Evolutionary conservation across 176 grass and related monocot genomes (phyloP), one percentile per base, ranked within the genome.

Genomic region (Cenchrus americanus): DNA sequence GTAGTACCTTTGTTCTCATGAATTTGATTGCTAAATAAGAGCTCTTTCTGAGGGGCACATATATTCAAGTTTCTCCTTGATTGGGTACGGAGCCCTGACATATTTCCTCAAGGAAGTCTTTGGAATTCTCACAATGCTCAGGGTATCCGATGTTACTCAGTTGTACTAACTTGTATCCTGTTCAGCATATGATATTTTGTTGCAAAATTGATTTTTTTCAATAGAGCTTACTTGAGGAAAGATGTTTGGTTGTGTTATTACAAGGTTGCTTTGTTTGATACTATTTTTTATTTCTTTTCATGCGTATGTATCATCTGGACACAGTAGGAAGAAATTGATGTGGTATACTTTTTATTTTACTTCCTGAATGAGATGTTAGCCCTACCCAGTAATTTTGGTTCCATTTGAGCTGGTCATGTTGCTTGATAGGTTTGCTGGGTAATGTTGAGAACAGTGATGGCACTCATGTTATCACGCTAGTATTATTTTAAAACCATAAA

Each of bases 21-120:
- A 76, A 68, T 73, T 74, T 43, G 19, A 54, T 80, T 80, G 63
- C 75, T 34, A 66, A 57, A 83, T 22, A 54, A 84, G 24, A 63
- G 3, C 21, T 44, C 12, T 30, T 72, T 73, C 15, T 48, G 19
- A 58, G 48, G n/a, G 66, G 51, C 47, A 37, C 17, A 24, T 83
- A 46, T 73, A 40, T 54, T 50, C 23, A 37, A 58, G 9, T 58
- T 79, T 57, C 66, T 73, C 66, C 15, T 77, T 34, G 54, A 71
- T 51, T 58, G 58, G 50, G 9, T 47, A 37, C 4, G 32, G 53
- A 64, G 77, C 64, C 71, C 3, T 32, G 0, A 48, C 47, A 19
- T 48, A 14, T 71, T 57, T 71, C 42, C 42, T 70, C 26, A n/a
- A 2, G 59, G 26, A 43, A 32, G n/a, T 11, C 5, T 32, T 27